Evolutionary conservation across 148 eudicot genomes (phyloP), one percentile per base, ranked within the genome.

Genomic region (Cornus florida): DNA sequence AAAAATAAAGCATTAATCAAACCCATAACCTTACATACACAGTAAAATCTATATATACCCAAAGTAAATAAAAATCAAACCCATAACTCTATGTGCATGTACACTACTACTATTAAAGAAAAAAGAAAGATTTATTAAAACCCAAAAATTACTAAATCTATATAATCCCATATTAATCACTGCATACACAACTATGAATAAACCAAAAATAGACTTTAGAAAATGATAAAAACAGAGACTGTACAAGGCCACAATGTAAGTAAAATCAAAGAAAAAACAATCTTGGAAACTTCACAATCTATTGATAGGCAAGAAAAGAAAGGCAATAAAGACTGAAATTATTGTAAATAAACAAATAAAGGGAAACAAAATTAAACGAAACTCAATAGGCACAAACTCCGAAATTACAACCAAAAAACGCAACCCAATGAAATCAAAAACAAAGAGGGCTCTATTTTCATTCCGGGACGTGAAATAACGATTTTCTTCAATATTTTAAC

Each of bases 181-280:
- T 14, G 41, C 65, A 14, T 11, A 11, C 59, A 53, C 19, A 16
- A 53, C 59, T 53, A 53, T 53, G 2, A 11, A 12, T 12, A 17
- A 53, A 53, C 59, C 16, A 53, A 2, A 53, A 13, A 53, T 16
- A 53, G 12, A 53, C 3, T 53, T 12, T 14, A 53, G 28, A 50
- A 6, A 50, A 50, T 50, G 65, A 60, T 13, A 60, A 16, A 60
- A 16, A 60, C 20, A 60, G 22, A n/a, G 31, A 75, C 23, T 38
- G n/a, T 57, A 3, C 19, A 67, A 77, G 24, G 46, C 28, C 72
- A n/a, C 65, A 77, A 67, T 32, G 72, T 72, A 48, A 17, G 59
- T 6, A 32, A 48, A 77, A 67, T 68, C 72, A 22, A 50, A 31
- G 64, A 60, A 46, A 77, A 12, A 67, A 31, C 17, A 41, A 23